These are phyloP conservation scores for Mycosarcoma mackinlayi DNA, from an alignment of 1,284 basidiomycete genomes.

Conservation along the genomic window DNA sequence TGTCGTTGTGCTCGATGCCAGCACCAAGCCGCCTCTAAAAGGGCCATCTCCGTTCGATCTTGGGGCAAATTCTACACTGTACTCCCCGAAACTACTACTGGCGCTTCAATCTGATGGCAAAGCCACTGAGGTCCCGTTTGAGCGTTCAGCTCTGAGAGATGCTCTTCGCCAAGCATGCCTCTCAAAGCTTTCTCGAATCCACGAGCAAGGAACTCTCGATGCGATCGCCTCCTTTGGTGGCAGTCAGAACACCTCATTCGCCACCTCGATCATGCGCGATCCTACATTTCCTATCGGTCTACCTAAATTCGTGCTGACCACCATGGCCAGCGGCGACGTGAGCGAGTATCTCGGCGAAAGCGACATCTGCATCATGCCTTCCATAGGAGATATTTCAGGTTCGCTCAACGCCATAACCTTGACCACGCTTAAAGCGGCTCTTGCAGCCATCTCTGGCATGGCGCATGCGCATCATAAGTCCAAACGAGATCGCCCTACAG, in stretches of 20 bases:
- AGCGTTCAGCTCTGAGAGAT: slow-evolving; percentile 18
- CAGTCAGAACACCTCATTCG: slow-evolving; percentile 42
- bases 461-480: slow-evolving; percentile 11
- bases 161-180: slow-evolving; percentile 22
- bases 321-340: slow-evolving; percentile 45
- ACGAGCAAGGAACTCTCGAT: slow-evolving; percentile 9
- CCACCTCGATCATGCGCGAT: slow-evolving; percentile 41
- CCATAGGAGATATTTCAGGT: slow-evolving; percentile 45
- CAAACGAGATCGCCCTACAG: background rate
- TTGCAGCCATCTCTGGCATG: slow-evolving; percentile 43
- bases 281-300: slow-evolving; percentile 31
- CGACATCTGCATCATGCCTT: slow-evolving; percentile 46
- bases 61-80: slow-evolving; percentile 4
- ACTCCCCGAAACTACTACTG: slow-evolving; percentile 20
- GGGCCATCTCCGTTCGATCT: slow-evolving; percentile 19
- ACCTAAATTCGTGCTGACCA: slow-evolving; percentile 46
- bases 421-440: slow-evolving; percentile 22
- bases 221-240: slow-evolving; percentile 42
- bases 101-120: background rate
- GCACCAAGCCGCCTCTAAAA: slow-evolving; percentile 17
- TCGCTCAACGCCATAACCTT: slow-evolving; percentile 38
- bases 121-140: background rate
- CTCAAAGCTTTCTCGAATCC: slow-evolving; percentile 1
- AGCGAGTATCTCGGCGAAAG: slow-evolving; percentile 41
- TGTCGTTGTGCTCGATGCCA: slow-evolving; percentile 24